These are phyloP conservation scores for Aspergillus cavernicola DNA, from an alignment of 495 filamentous ascomycete species.

Conservation along the genomic window DNA sequence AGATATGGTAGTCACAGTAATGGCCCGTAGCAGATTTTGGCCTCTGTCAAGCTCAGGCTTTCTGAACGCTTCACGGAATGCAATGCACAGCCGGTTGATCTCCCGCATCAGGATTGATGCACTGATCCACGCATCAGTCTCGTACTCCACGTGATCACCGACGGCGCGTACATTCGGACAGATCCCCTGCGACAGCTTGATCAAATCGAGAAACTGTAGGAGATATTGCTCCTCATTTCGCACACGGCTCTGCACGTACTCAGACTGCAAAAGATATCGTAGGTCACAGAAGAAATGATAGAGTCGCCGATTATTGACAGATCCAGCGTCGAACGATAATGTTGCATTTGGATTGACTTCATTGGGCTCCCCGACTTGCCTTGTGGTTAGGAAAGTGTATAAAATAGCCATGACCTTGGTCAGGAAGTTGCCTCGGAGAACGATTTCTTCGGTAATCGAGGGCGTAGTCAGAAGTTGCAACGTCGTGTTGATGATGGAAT, in stretches of 20 bases:
- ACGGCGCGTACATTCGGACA: slow-evolving; percentile 90
- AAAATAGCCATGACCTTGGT: slow-evolving; percentile 93
- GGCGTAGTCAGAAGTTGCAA: slow-evolving; percentile 95
- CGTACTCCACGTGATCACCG: slow-evolving; percentile 95
- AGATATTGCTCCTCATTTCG: slow-evolving; percentile 81
- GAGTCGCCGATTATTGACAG: slow-evolving; percentile 88
- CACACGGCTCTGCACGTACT: slow-evolving; percentile 79
- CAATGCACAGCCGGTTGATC: slow-evolving; percentile 85
- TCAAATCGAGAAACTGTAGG: slow-evolving; percentile 90
- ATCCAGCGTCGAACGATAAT: slow-evolving; percentile 86
- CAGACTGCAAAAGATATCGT: slow-evolving; percentile 80
- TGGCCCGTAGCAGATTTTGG: slow-evolving; percentile 63
- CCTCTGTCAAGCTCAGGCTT: slow-evolving; percentile 56
- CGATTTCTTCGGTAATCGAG: slow-evolving; percentile 90
- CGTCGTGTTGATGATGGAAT: slow-evolving; percentile 96
- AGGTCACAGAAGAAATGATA: slow-evolving; percentile 96
- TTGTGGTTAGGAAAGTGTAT: slow-evolving; percentile 93
- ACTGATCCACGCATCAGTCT: slow-evolving; percentile 96
- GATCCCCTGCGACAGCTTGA: slow-evolving; percentile 93
- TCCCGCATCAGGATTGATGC: slow-evolving; percentile 91
- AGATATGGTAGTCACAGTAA: slow-evolving; percentile 70
- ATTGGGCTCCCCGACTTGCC: slow-evolving; percentile 89
- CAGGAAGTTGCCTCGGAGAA: slow-evolving; percentile 92
- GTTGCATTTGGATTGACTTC: slow-evolving; percentile 80
- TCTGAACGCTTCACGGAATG: slow-evolving; percentile 82